Base-by-base conservation (phyloP, 768 basidiomycete species). In the Boletus barrowsii region DNA sequence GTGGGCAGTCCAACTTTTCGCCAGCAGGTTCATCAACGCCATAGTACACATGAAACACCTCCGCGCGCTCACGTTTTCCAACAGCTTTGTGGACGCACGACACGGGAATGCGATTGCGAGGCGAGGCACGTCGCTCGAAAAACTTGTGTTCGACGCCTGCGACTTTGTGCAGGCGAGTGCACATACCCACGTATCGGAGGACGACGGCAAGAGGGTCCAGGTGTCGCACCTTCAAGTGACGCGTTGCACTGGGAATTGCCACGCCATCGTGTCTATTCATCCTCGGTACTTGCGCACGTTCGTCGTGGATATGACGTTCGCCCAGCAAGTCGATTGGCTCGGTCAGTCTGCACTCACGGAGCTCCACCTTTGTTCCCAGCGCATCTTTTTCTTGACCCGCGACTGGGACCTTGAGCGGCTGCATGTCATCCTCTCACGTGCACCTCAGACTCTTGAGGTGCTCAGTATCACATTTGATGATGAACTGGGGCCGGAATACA, bases 21-120 rank as follows among this genome's bases (percentile, higher is more conserved):
- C 20, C 2, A 36, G 29, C 7, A 37, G 48, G 29, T 59, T 46
- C 39, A n/a, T 44, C 18, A 3, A 37, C 5, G 62, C 51, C 11
- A 10, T 63, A 51, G n/a, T 14, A 2, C 32, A 53, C 35, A 68
- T 70, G 67, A 47, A 18, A 3, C 56, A 62, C 44, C 43, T 68
- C 20, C 58, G 15, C 8, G 39, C 43, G 9, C 51, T 68, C 42
- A 11, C 15, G 8, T 62, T 68, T 42, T 42, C 11, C 2, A 0
- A 4, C 11, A 56, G 57, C 14, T 39, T 46, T 35, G 54, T 69
- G 47, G 47, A 54, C 15, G 17, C 14, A 3, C 36, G 54, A 2
- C 42, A 66, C 42, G 56, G 53, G 60, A 2, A 22, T 11, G 56
- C 45, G 5, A 53, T 66, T 11, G 35, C 39, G n/a, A 11, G 36